These are phyloP conservation scores for Prunus salicina DNA, from an alignment of 306 rosid species.

Conservation along the genomic window DNA sequence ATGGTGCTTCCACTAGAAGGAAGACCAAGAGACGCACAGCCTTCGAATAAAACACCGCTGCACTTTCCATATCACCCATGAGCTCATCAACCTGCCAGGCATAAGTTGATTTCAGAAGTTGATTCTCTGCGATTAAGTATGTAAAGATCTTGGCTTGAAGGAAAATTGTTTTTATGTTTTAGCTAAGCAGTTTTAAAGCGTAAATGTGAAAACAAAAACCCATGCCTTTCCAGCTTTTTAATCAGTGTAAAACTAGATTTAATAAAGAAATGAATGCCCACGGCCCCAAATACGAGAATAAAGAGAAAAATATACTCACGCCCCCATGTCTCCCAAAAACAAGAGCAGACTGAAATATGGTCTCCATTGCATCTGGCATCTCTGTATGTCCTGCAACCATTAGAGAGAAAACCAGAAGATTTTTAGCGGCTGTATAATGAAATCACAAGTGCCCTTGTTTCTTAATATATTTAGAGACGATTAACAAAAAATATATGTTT, in stretches of 20 bases:
- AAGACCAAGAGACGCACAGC: slow-evolving; percentile 66
- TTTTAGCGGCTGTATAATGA: background rate
- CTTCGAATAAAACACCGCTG: slow-evolving; percentile 67
- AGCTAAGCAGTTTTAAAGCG: background rate
- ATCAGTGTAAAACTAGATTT: background rate
- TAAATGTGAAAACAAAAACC: slow-evolving; percentile 6
- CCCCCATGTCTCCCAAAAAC: slow-evolving; percentile 89
- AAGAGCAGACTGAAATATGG: slow-evolving; percentile 92
- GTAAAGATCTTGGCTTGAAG: background rate
- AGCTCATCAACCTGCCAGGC: slow-evolving; percentile 88
- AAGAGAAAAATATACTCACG: slow-evolving; percentile 51
- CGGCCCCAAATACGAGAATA: slow-evolving; percentile 21
- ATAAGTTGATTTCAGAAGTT: background rate
- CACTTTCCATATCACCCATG: slow-evolving; percentile 79
- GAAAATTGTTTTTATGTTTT: background rate
- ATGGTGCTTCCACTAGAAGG: slow-evolving; percentile 89
- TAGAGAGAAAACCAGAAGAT: slow-evolving; percentile 6
- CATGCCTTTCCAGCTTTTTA: slow-evolving; percentile 7
- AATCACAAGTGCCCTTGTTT: background rate
- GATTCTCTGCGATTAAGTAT: background rate
- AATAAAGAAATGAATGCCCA: slow-evolving; percentile 4
- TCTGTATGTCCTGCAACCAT: slow-evolving; percentile 70
- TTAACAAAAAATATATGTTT: background rate
- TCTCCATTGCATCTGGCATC: slow-evolving; percentile 99
- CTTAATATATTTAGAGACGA: background rate